phyloP scores from a whole-genome alignment of 108 stramenopile species.

The Fistulifera solaris region DNA sequence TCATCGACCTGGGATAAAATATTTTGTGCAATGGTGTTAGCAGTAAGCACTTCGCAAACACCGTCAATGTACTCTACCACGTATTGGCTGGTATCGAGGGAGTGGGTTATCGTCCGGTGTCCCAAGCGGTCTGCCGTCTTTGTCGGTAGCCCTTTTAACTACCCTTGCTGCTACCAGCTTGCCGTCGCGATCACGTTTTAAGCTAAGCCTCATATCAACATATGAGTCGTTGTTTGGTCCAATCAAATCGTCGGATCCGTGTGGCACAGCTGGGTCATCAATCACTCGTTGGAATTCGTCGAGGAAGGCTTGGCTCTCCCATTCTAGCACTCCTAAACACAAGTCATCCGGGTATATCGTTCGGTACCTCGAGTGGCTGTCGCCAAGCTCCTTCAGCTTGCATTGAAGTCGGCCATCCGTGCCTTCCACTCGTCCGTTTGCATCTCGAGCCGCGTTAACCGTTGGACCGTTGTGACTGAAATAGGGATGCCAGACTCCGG shows the following conservation, averaged over 20 bases:
- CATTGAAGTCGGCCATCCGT: conserved; percentile 5
- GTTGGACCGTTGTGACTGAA: conserved; percentile 5
- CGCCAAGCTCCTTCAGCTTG: not conserved
- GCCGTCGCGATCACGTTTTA: conserved; percentile 5
- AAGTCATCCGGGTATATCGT: no score
- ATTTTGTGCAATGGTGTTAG: conserved; percentile 26
- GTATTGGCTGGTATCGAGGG: conserved; percentile 20
- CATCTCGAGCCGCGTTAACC: conserved; percentile 11
- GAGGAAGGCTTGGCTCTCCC: not conserved
- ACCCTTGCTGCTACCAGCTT: conserved; percentile 12
- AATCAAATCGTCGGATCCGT: conserved; percentile 16
- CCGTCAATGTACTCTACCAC: conserved; percentile 36
- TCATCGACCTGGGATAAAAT: conserved; percentile 13
- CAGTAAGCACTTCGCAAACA: conserved; percentile 7
- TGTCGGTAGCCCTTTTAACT: conserved; percentile 8
- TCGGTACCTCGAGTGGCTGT: no score
- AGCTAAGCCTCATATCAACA: no score
- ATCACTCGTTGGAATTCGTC: conserved; percentile 7
- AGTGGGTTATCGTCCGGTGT: conserved; percentile 22
- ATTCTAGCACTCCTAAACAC: no score
- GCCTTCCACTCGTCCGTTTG: conserved; percentile 1
- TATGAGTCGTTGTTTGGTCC: not conserved
- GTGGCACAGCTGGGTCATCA: conserved; percentile 9
- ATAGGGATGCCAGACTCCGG: not conserved
- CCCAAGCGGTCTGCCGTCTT: conserved; percentile 21